Evolutionary conservation across 768 basidiomycete genomes (phyloP).

Genomic region (Crucibulum laeve): DNA sequence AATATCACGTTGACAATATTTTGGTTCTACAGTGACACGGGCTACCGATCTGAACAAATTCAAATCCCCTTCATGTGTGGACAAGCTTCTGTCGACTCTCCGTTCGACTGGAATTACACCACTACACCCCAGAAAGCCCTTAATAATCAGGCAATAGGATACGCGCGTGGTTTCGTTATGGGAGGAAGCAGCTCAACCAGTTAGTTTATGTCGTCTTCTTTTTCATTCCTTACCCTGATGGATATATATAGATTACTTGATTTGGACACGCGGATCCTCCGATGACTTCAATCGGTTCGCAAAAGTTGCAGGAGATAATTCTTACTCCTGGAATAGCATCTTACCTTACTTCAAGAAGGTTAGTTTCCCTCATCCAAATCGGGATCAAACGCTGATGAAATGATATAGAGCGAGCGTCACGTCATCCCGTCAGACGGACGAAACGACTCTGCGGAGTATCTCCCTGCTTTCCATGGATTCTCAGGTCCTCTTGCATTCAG

Average conservation of each 20-base stretch:
- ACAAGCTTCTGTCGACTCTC: no score
- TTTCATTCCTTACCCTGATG: no score
- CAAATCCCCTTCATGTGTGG: not conserved
- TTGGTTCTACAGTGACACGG: not conserved
- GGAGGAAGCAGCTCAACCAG: constrained; percentile 8
- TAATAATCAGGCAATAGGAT: constrained; percentile 7
- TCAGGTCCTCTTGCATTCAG: constrained; percentile 18
- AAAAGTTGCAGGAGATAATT: constrained; percentile 33
- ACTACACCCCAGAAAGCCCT: constrained; percentile 6
- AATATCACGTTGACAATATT: not conserved
- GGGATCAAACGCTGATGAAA: no score
- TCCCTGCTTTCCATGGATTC: constrained; percentile 21
- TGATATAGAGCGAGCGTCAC: constrained; percentile 27
- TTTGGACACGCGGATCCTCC: constrained; percentile 19
- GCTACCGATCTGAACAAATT: not conserved
- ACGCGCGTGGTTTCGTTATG: no score
- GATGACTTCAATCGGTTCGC: constrained; percentile 54
- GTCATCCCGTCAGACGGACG: constrained; percentile 23
- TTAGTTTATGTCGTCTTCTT: not conserved
- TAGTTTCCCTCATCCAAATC: no score
- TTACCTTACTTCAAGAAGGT: constrained; percentile 17
- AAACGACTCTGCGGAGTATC: constrained; percentile 23
- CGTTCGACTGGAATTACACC: constrained; percentile 12
- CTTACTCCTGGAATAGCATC: constrained; percentile 32
- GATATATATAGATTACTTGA: not conserved